These are phyloP conservation scores for Mortierella sp. DNA, from an alignment of 371 early-diverging fungal genomes.

Conservation along the genomic window DNA sequence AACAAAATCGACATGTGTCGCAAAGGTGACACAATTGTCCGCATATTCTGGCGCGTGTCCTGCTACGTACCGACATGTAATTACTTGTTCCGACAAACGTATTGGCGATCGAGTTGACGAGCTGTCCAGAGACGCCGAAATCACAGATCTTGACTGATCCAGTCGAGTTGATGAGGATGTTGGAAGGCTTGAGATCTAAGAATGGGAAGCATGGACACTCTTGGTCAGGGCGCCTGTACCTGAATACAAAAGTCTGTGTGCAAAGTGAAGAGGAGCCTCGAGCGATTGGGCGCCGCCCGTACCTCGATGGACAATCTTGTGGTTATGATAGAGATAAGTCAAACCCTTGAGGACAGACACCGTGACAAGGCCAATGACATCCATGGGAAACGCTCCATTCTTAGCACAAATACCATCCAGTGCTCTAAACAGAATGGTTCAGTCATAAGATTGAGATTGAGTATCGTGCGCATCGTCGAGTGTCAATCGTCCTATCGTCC, in stretches of 20 bases:
- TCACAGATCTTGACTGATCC: conserved; percentile 92
- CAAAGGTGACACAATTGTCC: no score
- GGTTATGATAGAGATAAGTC: conserved; percentile 84
- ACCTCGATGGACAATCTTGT: conserved; percentile 91
- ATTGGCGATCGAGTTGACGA: conserved; percentile 86
- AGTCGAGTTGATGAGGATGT: conserved; percentile 80
- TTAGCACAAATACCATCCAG: conserved; percentile 84
- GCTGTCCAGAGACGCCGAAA: conserved; percentile 88
- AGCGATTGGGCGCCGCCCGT: not conserved
- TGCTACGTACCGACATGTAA: conserved; percentile 88
- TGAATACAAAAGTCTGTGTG: not conserved
- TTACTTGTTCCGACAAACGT: conserved; percentile 92
- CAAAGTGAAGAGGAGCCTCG: not conserved
- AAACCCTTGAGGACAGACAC: conserved; percentile 82
- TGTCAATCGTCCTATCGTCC: not conserved
- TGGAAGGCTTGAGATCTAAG: conserved; percentile 83
- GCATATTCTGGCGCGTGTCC: not conserved
- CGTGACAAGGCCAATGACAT: conserved; percentile 80
- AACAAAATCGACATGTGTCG: not conserved
- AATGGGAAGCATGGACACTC: not conserved
- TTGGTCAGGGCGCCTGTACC: no score
- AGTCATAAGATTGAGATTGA: not conserved
- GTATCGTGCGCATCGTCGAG: not conserved
- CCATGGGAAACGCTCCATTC: conserved; percentile 79
- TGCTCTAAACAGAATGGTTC: conserved; percentile 58